Evolutionary conservation across 2,329 filamentous ascomycete genomes (phyloP), one percentile per base, ranked within the genome.

Genomic region (Colletotrichum agaves): DNA sequence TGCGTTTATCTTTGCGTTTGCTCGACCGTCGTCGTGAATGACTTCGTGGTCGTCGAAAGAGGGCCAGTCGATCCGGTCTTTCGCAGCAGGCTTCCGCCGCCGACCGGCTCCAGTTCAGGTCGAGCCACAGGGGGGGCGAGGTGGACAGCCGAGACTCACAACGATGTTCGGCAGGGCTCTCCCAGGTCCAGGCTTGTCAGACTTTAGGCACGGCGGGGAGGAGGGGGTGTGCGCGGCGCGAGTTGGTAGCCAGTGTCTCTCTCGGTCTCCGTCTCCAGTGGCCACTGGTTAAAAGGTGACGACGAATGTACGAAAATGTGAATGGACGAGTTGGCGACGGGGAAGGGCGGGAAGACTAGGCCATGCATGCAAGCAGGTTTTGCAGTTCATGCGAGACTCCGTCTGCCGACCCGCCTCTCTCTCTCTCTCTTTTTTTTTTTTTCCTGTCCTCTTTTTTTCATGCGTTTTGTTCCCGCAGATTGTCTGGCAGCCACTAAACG

Each of bases 341-440:
- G 49, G 43, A 67, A 68, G 55, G 47, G 44, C 65, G 47, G 65
- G 46, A 68, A 55, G 61, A 47, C 47, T 64, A 60, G 60, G 53
- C 65, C 49, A 60, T 53, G 62, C 44, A 67, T 69, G 66, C 66
- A 69, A 69, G 66, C 66, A 69, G 56, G 66, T 69, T 69, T 69
- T 62, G 50, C 37, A 46, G 66, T 69, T 69, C 66, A 69, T 69
- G 66, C 63, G 66, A 69, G 66, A 66, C 58, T 52, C 58, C 58
- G 63, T 57, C 56, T 43, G 57, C 17, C 39, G 41, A 43, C 31
- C 15, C 23, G 63, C 41, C 59, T 41, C 27, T 53, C 19, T 21
- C 21, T 53, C 23, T 62, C 47, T 63, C n/a, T 31, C 23, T 41
- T 27, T 43, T 5, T 55, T 19, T 62, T 19, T 56, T 53, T 53